Base-by-base conservation (phyloP, 106 monocot genomes). In the Dendrobium nobile region DNA sequence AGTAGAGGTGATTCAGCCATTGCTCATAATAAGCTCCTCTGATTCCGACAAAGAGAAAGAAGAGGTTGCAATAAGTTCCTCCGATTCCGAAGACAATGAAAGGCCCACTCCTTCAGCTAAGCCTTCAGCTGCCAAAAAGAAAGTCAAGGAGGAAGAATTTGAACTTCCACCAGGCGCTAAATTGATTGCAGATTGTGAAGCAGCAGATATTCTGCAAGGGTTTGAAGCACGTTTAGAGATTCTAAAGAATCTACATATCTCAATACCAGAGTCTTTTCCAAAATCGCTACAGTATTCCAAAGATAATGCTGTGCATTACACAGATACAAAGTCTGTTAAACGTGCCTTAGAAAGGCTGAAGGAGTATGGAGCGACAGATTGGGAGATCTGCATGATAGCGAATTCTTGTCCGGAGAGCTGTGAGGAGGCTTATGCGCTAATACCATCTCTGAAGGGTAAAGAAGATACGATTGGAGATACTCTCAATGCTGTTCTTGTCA, bases 171-270 rank as follows among this genome's bases (percentile, higher is more conserved):
- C 82, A 24, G 81, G 82, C 54, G 82, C 84, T 58, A 88, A 82
- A 79, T 43, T 90, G 28, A 18, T 92, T 33, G 86, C 84, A 90
- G 88, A 92, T 73, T 92, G 88, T 83, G 92, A 92, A 72, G 92
- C 88, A 77, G 88, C 86, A 13, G 74, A 76, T 79, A 41, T 82
- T 58, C 77, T 92, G 67, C 84, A 85, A 86, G 84, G 86, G 72
- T 86, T 92, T 40, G 86, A 90, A 48, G 90, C 85, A 27, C 80
- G 86, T 22, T 82, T 90, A 75, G 79, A 82, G 28, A 55, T 78
- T 11, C 67, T 92, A 83, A 77, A 90, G 42, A 90, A 92, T 67
- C 84, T 82, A 43, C 82, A 75, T 33, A 82, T 92, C 1, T 90
- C 85, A 85, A 84, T 88, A 40, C 90, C 90, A 15, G 76, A 58